These are phyloP conservation scores for Cornus florida DNA, from an alignment of 148 eudicot genomes.

Conservation along the genomic window DNA sequence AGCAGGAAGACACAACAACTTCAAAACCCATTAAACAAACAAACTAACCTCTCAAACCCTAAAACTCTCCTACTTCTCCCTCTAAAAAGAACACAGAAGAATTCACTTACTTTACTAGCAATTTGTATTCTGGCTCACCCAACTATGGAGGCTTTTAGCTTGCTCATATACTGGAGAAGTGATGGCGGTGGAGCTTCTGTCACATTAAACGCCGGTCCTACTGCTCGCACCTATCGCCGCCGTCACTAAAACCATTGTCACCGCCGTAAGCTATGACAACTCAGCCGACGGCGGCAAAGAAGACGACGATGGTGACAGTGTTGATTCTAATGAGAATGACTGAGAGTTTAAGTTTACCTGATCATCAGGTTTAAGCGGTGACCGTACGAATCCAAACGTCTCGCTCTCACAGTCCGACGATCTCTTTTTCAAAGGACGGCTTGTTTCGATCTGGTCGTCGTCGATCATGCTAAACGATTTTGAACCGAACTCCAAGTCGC, in stretches of 20 bases:
- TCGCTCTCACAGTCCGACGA: constrained; percentile 58
- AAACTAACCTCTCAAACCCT: too few relatives aligned
- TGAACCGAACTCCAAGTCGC: constrained; percentile 27
- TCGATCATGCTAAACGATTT: constrained; percentile 17
- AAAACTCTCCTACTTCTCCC: too few relatives aligned
- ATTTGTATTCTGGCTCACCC: constrained; percentile 92
- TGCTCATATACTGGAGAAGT: constrained; percentile 75
- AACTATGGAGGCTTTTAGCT: constrained; percentile 79
- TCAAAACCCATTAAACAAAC: too few relatives aligned
- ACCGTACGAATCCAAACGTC: constrained; percentile 22
- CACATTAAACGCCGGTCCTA: constrained; percentile 4
- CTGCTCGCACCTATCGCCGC: constrained; percentile 8
- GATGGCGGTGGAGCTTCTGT: constrained; percentile 18
- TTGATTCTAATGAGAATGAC: constrained; percentile 15
- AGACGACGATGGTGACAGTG: constrained; percentile 1
- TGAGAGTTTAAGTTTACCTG: constrained; percentile 29
- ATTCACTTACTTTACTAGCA: too few relatives aligned
- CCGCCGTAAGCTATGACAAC: constrained; percentile 23
- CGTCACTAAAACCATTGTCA: constrained; percentile 21
- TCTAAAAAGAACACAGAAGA: too few relatives aligned
- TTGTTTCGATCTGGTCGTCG: constrained; percentile 28
- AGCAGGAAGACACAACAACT: too few relatives aligned
- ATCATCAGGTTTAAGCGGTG: constrained; percentile 19
- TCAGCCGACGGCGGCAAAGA: too few relatives aligned
- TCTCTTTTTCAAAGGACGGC: constrained; percentile 48